Base-by-base conservation (phyloP, 805 yeast species). In the Candida rishiriensis region DNA sequence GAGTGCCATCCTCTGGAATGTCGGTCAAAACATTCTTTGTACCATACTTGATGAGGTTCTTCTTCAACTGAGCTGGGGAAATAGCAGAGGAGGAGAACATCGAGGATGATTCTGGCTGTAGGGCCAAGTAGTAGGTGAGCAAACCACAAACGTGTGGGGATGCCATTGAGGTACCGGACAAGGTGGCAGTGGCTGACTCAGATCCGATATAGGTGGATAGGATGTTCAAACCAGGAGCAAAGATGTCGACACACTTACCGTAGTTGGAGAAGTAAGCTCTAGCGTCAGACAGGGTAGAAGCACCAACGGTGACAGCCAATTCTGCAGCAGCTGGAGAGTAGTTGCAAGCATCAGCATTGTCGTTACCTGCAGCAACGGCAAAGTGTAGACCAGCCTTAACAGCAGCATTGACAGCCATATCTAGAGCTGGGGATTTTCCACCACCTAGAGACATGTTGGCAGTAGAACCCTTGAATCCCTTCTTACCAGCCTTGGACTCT, bases 81-180 rank as follows among this genome's bases (percentile, higher is more conserved):
- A 85, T 71, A 34, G 71, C 60, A 38, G 75, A 76, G 18, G 81
- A 73, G 51, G 77, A 73, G 61, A 76, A 85, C 61, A 78, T 79
- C 41, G 89, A 82, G 39, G 73, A 78, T 12, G 80, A 64, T 37
- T 77, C 84, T 53, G 96, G 95, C 69, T 85, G 88, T 66, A 89
- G 77, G 7, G 96, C 84, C 63, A 90, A 72, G 70, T 79, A 91
- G 75, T 91, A 91, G 9, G 96, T 78, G 60, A 89, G 79, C 64
- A 91, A 75, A 56, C 99, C 99, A 48, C 89, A 83, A 55, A 90
- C 90, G 61, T 89, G 97, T 38, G 99, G 98, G 33, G 97, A 85
- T 17, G 98, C 97, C 99, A 91, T 91, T 13, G 98, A 91, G 10
- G 97, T 91, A 69, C 99, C 99, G 33, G 96, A 85, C 63, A 86